Base-by-base conservation (phyloP, 2,329 filamentous ascomycete species). In the Metarhizium sp. region DNA sequence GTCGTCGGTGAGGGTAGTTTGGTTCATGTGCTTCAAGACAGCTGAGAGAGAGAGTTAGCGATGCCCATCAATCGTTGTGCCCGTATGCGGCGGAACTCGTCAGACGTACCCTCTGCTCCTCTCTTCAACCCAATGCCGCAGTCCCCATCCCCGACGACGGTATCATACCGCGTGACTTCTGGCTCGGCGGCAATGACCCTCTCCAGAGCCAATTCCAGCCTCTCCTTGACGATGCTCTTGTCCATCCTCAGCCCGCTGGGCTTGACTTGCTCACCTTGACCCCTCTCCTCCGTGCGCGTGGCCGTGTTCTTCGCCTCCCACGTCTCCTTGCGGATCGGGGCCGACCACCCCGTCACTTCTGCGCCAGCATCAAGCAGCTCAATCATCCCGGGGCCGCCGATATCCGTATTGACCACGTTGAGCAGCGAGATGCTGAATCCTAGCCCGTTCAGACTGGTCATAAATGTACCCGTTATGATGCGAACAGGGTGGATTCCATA, bases 61-160 rank as follows among this genome's bases (percentile, higher is more conserved):
- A 40, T 40, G 38, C 32, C 32, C 32, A 34, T 40, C 14, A 2
- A 11, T 40, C 14, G 8, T 7, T 40, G 11, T 40, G 38, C 38
- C 38, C 14, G 38, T 40, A 5, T 40, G 38, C 32, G 8, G 18
- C n/a, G n/a, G n/a, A n/a, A 25, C 25, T 30, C 25, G 13, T 3
- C n/a, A 34, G 10, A 63, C 72, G 67, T 70, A 79, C 77, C 82
- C 77, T 95, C 86, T n/a, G 91, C 90, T 51, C 91, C 91, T 59
- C 90, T 84, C 74, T 90, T 90, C 58, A 96, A 75, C 5, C 90
- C 90, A 56, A 90, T 88, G 10, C 91, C 91, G 65, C 91, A 96
- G 71, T 96, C 91, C 50, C 91, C 91, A 66, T 96, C 91, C 46
- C 91, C 91, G 29, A 95, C 90, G 13, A 94, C 82, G 0, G 90